Evolutionary conservation across 2,329 filamentous ascomycete genomes (phyloP).

Genomic region (Clonostachys solani): DNA sequence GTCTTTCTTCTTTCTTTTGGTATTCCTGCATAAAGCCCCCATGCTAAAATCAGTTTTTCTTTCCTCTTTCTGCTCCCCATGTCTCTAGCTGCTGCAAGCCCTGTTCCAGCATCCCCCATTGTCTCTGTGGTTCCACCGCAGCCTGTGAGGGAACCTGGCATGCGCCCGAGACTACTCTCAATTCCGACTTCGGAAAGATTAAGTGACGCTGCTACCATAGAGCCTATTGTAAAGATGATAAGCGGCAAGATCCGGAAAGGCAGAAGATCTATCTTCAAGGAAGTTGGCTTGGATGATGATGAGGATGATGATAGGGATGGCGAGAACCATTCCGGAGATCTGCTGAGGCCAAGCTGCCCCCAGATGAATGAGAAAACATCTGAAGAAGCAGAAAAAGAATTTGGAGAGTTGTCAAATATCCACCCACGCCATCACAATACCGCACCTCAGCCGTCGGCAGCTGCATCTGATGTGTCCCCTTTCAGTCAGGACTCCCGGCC

Average conservation of each 20-base stretch:
- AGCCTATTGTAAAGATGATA: constrained; percentile 32
- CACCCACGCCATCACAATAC: not conserved
- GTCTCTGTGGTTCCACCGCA: not conserved
- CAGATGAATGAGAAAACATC: not conserved
- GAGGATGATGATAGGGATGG: not conserved
- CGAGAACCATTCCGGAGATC: not conserved
- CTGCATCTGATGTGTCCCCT: not conserved
- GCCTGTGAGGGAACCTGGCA: not conserved
- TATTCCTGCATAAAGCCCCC: not conserved
- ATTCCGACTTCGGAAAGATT: constrained; percentile 45
- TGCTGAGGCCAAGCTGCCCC: too few relatives aligned
- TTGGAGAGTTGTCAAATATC: not conserved
- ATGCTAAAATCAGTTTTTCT: not conserved
- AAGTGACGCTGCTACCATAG: constrained; percentile 37
- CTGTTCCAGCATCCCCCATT: not conserved
- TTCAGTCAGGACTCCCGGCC: not conserved
- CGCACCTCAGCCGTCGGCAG: not conserved
- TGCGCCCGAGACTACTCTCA: constrained; percentile 45
- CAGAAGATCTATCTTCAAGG: constrained; percentile 47
- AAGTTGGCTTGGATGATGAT: constrained; percentile 39
- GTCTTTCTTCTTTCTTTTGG: too few relatives aligned
- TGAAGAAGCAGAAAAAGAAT: not conserved
- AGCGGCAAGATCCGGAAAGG: constrained; percentile 41
- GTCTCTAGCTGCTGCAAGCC: not conserved
- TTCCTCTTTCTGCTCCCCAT: constrained; percentile 1